These are phyloP conservation scores for Phascolomyces articulosus DNA, from an alignment of 371 early-diverging fungal genomes.

Conservation along the genomic window DNA sequence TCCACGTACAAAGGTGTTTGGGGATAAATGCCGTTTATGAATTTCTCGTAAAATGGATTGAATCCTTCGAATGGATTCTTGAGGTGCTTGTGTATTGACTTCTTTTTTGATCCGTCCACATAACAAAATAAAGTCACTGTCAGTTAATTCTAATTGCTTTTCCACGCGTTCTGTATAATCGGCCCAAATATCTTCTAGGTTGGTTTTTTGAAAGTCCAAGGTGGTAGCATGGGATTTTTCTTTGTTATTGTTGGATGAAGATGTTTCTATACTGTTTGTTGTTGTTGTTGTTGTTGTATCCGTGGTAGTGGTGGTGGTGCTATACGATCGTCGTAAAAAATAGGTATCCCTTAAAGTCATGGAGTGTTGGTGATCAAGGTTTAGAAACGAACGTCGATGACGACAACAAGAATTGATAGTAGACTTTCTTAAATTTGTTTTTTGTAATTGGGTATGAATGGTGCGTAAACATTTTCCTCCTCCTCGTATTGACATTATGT, in stretches of 20 bases:
- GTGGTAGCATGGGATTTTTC: not conserved
- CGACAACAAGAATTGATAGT: no score
- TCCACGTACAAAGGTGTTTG: constrained; percentile 21
- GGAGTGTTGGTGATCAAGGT: no score
- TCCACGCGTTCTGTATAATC: not conserved
- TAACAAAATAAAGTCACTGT: constrained; percentile 6
- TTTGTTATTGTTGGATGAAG: not conserved
- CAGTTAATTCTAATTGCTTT: not conserved
- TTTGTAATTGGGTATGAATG: no score
- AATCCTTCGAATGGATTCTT: constrained; percentile 16
- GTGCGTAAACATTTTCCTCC: not conserved
- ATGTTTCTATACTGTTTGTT: not conserved
- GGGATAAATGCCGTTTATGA: constrained; percentile 13
- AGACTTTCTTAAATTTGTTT: no score
- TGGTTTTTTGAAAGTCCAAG: not conserved
- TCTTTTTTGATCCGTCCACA: constrained; percentile 14
- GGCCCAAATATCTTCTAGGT: not conserved
- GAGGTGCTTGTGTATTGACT: not conserved
- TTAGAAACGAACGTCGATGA: no score
- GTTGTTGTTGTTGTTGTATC: not conserved
- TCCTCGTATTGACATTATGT: not conserved
- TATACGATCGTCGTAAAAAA: no score
- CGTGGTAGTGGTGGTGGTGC: no score
- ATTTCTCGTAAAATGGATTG: constrained; percentile 31
- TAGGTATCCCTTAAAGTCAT: no score